Percentiles rank a stretch among this genome's conserved stretches.
These are phyloP conservation scores for Penicillium daleae DNA, from an alignment of 495 filamentous ascomycete genomes.

Conservation along the genomic window DNA sequence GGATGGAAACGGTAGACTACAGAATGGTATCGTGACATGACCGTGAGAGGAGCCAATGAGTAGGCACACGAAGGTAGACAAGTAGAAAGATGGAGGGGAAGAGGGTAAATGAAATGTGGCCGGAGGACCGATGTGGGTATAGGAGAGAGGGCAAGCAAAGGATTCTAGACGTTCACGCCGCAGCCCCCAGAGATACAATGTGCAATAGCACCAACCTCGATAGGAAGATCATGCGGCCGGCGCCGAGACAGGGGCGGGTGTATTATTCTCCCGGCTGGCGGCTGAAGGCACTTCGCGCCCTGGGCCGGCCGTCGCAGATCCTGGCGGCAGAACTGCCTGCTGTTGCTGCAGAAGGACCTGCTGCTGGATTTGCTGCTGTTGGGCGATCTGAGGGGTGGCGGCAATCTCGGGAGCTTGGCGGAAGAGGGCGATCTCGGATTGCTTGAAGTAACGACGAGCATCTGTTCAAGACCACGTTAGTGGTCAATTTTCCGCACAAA, in stretches of 20 bases:
- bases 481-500: slow-evolving; percentile 10
- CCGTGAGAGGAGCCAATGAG: slow-evolving; percentile 9
- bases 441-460: slow-evolving; percentile 97
- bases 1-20: slow-evolving; percentile 26
- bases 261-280: slow-evolving; percentile 19
- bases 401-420: slow-evolving; percentile 81
- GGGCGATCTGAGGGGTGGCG: slow-evolving; percentile 48
- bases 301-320: slow-evolving; percentile 47
- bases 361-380: slow-evolving; percentile 51
- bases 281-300: slow-evolving; percentile 35
- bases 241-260: slow-evolving; percentile 28
- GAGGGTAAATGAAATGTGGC: slow-evolving; percentile 1
- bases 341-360: slow-evolving; percentile 44
- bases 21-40: slow-evolving; percentile 27
- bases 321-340: slow-evolving; percentile 44
- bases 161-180: neutral
- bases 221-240: slow-evolving; percentile 35
- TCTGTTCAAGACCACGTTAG: slow-evolving; percentile 54
- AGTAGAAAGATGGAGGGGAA: slow-evolving; percentile 16
- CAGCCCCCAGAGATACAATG: slow-evolving; percentile 8
- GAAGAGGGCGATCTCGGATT: slow-evolving; percentile 97
- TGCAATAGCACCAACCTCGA: slow-evolving; percentile 9
- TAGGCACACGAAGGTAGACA: slow-evolving; percentile 11
- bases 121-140: slow-evolving; percentile 24
- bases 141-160: slow-evolving; percentile 20